Percentiles rank a stretch among this genome's conserved stretches.
phyloP scores from a whole-genome alignment of 1,284 basidiomycete genomes.

The Puccinia polysora region DNA sequence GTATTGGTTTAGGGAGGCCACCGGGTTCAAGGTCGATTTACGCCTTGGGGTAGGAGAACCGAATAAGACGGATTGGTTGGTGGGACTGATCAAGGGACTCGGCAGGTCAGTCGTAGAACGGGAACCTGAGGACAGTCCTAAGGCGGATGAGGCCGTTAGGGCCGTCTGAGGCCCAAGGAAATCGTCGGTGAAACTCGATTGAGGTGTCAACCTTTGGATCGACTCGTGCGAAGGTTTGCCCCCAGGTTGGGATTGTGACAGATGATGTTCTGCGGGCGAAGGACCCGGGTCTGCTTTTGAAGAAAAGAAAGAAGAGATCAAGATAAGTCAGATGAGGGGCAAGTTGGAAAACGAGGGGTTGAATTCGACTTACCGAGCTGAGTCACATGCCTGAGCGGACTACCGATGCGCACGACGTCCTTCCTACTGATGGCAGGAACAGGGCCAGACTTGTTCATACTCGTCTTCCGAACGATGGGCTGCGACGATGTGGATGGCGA shows the following conservation, averaged over 20 bases:
- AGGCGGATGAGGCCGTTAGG: not conserved
- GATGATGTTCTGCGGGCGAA: not conserved
- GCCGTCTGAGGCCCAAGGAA: not conserved
- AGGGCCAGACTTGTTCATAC: slow-evolving; percentile 23
- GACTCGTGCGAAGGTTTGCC: not conserved
- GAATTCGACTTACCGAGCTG: slow-evolving; percentile 25
- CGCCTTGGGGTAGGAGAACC: slow-evolving; percentile 28
- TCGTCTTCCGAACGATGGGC: slow-evolving; percentile 32
- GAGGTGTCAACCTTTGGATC: not conserved
- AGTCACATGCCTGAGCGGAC: slow-evolving; percentile 43
- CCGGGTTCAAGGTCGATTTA: slow-evolving; percentile 33
- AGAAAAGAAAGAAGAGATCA: not conserved
- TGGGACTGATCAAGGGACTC: slow-evolving; percentile 16
- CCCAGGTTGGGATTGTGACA: not conserved
- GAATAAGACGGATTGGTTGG: slow-evolving; percentile 20
- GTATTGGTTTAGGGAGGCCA: slow-evolving; percentile 30
- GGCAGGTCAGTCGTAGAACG: not conserved
- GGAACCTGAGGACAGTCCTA: slow-evolving; percentile 2
- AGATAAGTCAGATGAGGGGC: not conserved
- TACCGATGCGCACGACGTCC: slow-evolving; percentile 38
- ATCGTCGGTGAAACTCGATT: not conserved
- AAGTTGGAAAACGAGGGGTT: not conserved
- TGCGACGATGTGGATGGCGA: slow-evolving; percentile 12
- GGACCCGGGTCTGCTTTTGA: not conserved
- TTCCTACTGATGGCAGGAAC: slow-evolving; percentile 25